These are phyloP conservation scores for Gracilaria gracilis DNA, from an alignment of 23 red algal species.

Conservation along the genomic window DNA sequence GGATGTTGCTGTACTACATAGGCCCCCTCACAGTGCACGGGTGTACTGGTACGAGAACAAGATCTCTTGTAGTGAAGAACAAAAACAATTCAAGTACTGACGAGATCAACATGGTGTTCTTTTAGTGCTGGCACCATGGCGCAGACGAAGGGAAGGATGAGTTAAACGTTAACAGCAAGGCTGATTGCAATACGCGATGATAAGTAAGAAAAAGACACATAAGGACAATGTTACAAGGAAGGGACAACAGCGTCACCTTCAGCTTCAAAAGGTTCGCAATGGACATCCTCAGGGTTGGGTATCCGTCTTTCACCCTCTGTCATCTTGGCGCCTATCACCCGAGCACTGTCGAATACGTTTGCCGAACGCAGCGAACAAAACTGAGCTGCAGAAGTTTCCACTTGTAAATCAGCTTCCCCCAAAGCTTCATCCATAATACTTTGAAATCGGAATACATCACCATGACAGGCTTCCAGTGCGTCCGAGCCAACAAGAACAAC, in stretches of 20 bases:
- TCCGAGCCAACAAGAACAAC: conserved; percentile 26
- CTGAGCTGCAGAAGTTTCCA: neutral
- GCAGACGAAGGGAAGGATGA: neutral
- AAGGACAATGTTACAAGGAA: neutral
- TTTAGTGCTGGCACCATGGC: neutral
- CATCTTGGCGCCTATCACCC: neutral
- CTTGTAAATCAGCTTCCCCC: neutral
- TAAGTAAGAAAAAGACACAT: neutral
- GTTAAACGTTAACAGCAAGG: neutral
- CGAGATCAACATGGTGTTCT: neutral
- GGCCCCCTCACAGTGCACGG: too few relatives aligned
- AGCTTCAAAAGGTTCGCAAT: neutral
- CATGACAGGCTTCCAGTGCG: conserved; percentile 69
- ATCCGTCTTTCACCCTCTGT: neutral
- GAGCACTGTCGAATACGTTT: neutral
- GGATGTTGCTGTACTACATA: too few relatives aligned
- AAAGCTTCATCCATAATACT: conserved; percentile 26
- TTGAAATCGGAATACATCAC: conserved; percentile 64
- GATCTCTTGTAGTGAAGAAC: too few relatives aligned
- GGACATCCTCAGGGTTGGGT: neutral
- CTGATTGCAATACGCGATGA: neutral
- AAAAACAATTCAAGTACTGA: too few relatives aligned
- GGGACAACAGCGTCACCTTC: conserved; percentile 2
- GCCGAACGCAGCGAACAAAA: conserved; percentile 7
- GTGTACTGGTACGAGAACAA: too few relatives aligned